Evolutionary conservation across 2,329 filamentous ascomycete species (phyloP).

Genomic region (Colletotrichum orchidophilum): DNA sequence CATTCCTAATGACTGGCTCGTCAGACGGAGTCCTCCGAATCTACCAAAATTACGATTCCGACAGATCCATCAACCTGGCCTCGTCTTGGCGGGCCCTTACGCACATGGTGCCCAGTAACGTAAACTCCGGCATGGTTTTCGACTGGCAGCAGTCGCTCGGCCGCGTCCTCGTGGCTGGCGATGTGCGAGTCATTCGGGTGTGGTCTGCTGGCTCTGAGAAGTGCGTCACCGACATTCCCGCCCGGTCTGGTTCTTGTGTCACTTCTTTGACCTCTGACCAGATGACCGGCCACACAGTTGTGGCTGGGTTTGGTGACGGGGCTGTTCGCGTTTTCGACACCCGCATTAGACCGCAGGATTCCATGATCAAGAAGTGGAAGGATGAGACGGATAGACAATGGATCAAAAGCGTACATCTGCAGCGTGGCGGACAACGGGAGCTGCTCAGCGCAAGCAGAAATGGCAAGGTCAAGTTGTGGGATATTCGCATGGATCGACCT

Average conservation of each 20-base stretch:
- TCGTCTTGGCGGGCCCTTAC: conserved; percentile 92
- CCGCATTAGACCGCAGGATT: conserved; percentile 81
- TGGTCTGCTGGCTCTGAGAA: conserved; percentile 97
- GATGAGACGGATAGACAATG: conserved; percentile 86
- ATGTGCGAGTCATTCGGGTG: conserved; percentile 93
- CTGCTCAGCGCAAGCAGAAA: conserved; percentile 90
- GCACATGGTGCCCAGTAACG: conserved; percentile 92
- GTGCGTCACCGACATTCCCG: conserved; percentile 92
- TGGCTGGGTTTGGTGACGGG: conserved; percentile 95
- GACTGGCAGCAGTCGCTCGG: conserved; percentile 99
- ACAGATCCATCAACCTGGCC: conserved; percentile 81
- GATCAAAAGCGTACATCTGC: conserved; percentile 97
- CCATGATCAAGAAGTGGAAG: conserved; percentile 97
- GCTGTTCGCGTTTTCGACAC: conserved; percentile 95
- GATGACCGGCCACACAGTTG: conserved; percentile 95
- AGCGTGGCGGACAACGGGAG: conserved; percentile 92
- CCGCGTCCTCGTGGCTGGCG: conserved; percentile 92
- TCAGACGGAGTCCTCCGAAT: conserved; percentile 95
- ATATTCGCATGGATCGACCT: conserved; percentile 86
- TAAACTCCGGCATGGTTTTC: conserved; percentile 95
- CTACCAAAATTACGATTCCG: conserved; percentile 89
- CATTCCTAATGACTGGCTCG: conserved; percentile 91
- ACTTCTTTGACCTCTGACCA: conserved; percentile 97
- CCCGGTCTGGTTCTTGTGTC: conserved; percentile 93
- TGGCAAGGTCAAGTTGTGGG: conserved; percentile 95